Base-by-base conservation (phyloP, 257 asterid genomes). In the Scutellaria barbata region DNA sequence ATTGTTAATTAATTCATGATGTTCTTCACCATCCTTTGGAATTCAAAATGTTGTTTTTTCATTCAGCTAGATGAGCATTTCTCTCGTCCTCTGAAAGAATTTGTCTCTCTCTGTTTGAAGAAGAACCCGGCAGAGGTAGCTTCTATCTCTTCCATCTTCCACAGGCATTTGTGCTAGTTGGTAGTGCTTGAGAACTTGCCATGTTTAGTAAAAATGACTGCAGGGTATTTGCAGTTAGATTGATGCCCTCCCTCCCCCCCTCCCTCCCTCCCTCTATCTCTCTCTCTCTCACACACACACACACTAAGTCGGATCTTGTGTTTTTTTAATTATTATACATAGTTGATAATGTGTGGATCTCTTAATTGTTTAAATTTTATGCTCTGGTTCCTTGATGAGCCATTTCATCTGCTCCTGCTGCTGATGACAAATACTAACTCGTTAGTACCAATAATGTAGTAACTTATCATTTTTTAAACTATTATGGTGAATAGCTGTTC, bases 41-140 rank as follows among this genome's bases (percentile, higher is more conserved):
- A 77, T 83, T 75, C 57, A 72, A 46, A 25, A 55, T 74, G 8
- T 56, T 64, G 10, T 61, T 78, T 71, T 64, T 57, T 22, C 63
- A 54, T 93, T 79, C 98, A 95, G 99, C 85, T 95, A 65, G 99
- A 95, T 17, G 99, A 95, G 76, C 99, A 95, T 75, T 95, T 95
- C 71, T 95, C 99, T 63, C 99, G 99, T 63, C 96, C 90, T 45
- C 72, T 95, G 77, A 95, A 95, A 79, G 99, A 95, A 84, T 85
- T 92, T 58, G 96, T 92, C 17, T 81, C 97, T 12, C 79, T 83
- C 60, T 95, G 99, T 81, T 77, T 95, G 86, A 95, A 88, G 87
- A 95, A 95, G 85, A 88, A 74, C 72, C 98, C 98, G 48, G 84
- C 95, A 56, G 97, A 95, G 90, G 99, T 95, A 81, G 79, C 80